A percentile compares a stretch with the other conserved stretches of the same genome.
Evolutionary conservation across 768 basidiomycete genomes (phyloP).

Genomic region (Clitopilus hobsonii): DNA sequence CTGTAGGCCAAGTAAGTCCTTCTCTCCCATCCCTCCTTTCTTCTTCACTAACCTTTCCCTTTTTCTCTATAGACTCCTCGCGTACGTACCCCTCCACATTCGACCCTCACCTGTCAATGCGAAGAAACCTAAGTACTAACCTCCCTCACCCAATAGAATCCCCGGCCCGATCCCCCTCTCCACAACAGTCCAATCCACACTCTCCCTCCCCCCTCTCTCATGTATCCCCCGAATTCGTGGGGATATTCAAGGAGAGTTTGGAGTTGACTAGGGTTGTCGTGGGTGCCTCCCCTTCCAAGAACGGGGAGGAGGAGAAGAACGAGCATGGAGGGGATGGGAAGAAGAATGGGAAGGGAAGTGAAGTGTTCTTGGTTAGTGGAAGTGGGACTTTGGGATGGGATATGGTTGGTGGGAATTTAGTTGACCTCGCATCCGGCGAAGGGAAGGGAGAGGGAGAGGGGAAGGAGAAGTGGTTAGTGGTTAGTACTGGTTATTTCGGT

Average conservation of each 20-base stretch:
- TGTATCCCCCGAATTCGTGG: conserved; percentile 80
- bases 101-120: no score
- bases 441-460: no score
- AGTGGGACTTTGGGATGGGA: conserved; percentile 93
- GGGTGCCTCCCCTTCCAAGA: no score
- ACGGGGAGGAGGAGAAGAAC: no score
- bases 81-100: conserved; percentile 11
- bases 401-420: conserved; percentile 79
- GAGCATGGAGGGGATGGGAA: no score
- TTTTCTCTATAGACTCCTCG: conserved; percentile 12
- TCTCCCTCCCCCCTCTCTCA: conserved; percentile 76
- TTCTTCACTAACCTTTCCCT: not conserved
- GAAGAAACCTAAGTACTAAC: conserved; percentile 21
- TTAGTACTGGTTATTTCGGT: conserved; percentile 90
- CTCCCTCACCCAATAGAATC: conserved; percentile 52
- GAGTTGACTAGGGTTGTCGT: conserved; percentile 71
- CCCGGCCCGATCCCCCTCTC: no score
- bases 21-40: not conserved
- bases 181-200: conserved; percentile 66
- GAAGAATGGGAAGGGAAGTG: conserved; percentile 51
- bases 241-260: conserved; percentile 75
- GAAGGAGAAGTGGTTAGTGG: conserved; percentile 69
- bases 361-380: conserved; percentile 83
- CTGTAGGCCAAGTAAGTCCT: not conserved
- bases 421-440: no score